phyloP scores from a whole-genome alignment of 768 basidiomycete genomes.

The Gelatoporia subvermispora region DNA sequence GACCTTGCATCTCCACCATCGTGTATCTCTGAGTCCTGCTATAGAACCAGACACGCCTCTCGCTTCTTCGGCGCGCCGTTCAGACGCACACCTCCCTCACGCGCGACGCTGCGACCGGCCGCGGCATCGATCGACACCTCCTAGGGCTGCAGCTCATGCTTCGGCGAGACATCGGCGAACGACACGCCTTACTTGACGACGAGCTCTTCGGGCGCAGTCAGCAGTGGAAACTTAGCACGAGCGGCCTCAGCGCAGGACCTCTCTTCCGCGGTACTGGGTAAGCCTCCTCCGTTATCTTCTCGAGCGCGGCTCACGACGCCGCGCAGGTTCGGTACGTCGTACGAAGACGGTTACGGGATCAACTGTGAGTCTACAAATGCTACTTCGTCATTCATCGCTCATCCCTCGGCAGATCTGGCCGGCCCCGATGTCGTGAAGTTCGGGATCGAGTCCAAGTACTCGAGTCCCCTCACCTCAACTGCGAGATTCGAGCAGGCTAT shows the following conservation, averaged over 20 bases:
- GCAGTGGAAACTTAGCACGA: conserved; percentile 87
- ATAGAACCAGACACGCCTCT: conserved; percentile 31
- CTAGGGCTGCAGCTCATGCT: conserved; percentile 75
- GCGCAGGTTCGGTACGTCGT: conserved; percentile 72
- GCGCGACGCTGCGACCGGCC: conserved; percentile 72
- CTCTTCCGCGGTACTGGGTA: conserved; percentile 86
- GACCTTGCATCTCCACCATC: background rate
- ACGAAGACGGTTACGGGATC: conserved; percentile 87
- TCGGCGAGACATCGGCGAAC: conserved; percentile 47
- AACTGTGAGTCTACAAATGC: conserved; percentile 59
- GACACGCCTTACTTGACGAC: conserved; percentile 69
- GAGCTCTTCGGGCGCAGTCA: conserved; percentile 67
- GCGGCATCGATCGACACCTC: conserved; percentile 88
- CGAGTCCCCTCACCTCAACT: conserved; percentile 67
- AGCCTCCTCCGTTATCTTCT: conserved; percentile 13
- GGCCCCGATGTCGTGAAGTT: conserved; percentile 80
- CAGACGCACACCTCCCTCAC: conserved; percentile 67
- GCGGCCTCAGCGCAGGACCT: conserved; percentile 81
- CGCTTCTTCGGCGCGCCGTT: conserved; percentile 62
- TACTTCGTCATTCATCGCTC: conserved; percentile 14
- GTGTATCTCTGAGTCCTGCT: background rate
- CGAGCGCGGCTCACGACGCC: background rate
- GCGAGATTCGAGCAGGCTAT: conserved; percentile 58
- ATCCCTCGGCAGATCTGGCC: conserved; percentile 58
- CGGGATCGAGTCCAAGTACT: conserved; percentile 88